These are phyloP conservation scores for Leishmania aethiopica DNA, from an alignment of 208 protist genomes.

Conservation along the genomic window DNA sequence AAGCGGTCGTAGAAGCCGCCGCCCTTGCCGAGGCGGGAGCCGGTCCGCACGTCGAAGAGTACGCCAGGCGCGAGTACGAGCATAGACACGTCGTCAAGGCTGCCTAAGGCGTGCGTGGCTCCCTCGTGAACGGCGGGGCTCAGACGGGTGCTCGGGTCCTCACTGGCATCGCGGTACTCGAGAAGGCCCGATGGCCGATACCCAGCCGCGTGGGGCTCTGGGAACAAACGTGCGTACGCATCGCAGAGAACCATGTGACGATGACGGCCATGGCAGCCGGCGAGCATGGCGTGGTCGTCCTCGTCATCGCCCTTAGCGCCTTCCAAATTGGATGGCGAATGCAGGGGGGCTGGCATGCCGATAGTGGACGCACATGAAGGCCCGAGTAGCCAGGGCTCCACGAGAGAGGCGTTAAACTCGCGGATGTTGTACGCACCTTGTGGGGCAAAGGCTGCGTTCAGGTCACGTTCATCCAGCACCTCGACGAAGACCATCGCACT, in stretches of 20 bases:
- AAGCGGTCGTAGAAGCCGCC: slow-evolving; percentile 91
- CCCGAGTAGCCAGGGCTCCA: slow-evolving; percentile 31
- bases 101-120: neutral
- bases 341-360: neutral
- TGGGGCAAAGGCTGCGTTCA: slow-evolving; percentile 40
- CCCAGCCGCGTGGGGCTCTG: slow-evolving; percentile 10
- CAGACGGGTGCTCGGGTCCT: too few relatives aligned
- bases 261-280: neutral
- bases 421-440: slow-evolving; percentile 48
- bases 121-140: neutral
- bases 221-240: slow-evolving; percentile 27
- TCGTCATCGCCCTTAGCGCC: neutral
- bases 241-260: slow-evolving; percentile 31
- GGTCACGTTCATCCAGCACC: slow-evolving; percentile 50
- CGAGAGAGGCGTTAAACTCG: slow-evolving; percentile 38
- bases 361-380: neutral
- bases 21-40: slow-evolving; percentile 75
- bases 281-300: neutral
- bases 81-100: slow-evolving; percentile 22
- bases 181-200: slow-evolving; percentile 25
- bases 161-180: slow-evolving; percentile 11
- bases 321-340: neutral
- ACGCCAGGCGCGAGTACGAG: slow-evolving; percentile 80
- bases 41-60: slow-evolving; percentile 53
- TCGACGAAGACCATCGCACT: slow-evolving; percentile 75